Conservation (phyloP, 2,329 filamentous ascomycete genomes). For the Cladophialophora bantiana region DNA sequence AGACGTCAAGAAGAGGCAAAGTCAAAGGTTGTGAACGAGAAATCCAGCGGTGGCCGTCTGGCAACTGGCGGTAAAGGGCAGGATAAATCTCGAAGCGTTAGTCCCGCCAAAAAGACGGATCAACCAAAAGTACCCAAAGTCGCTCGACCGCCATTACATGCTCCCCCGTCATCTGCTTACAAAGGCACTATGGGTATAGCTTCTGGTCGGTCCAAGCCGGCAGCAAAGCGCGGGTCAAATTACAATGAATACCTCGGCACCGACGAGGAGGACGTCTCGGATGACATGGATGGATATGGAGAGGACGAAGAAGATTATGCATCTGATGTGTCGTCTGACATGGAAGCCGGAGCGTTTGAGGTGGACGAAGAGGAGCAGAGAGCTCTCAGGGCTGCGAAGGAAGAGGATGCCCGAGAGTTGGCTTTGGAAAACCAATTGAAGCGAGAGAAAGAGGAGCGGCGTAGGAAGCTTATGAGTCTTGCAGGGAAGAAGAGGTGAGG, state of each 20-base stretch:
- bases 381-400: conserved; percentile 51
- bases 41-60: conserved; percentile 43
- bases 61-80: conserved; percentile 28
- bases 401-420: conserved; percentile 57
- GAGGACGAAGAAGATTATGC: conserved; percentile 51
- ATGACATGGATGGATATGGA: conserved; percentile 46
- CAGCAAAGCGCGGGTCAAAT: conserved; percentile 37
- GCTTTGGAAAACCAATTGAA: conserved; percentile 54
- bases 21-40: conserved; percentile 49
- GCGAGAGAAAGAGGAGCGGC: conserved; percentile 55
- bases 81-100: conserved; percentile 31
- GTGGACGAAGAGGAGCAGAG: conserved; percentile 54
- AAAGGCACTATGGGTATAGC: conserved; percentile 53
- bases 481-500: conserved; percentile 41
- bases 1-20: conserved; percentile 53
- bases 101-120: conserved; percentile 45
- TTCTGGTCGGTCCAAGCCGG: conserved; percentile 43
- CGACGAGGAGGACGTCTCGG: conserved; percentile 56
- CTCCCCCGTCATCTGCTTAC: conserved; percentile 43
- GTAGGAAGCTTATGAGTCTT: conserved; percentile 50
- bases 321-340: conserved; percentile 57
- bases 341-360: conserved; percentile 58
- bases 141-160: conserved; percentile 36
- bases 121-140: conserved; percentile 37
- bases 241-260: conserved; percentile 54